Evolutionary conservation across 1,284 basidiomycete genomes (phyloP).

Genomic region (Cutaneotrichosporon sp.): DNA sequence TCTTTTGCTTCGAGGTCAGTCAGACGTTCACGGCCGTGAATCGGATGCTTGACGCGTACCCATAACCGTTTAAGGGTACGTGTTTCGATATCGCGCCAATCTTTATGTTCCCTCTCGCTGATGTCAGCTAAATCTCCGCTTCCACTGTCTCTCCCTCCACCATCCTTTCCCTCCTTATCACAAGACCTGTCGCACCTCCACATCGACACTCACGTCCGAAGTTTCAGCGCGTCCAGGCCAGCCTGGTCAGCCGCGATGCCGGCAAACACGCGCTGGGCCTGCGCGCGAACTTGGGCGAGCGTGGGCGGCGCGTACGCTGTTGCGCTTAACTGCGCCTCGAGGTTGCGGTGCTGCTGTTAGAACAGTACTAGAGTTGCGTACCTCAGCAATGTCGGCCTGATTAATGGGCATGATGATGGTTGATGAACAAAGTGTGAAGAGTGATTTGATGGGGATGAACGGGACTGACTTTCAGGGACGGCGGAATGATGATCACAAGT

Average conservation of each 20-base stretch:
- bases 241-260: constrained; percentile 16
- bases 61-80: constrained; percentile 27
- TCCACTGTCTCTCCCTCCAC: too few relatives aligned
- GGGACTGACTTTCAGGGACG: too few relatives aligned
- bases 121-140: not conserved
- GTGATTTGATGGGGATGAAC: too few relatives aligned
- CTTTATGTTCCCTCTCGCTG: constrained; percentile 26
- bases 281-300: constrained; percentile 18
- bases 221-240: constrained; percentile 12
- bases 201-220: not conserved
- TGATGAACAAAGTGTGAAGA: not conserved
- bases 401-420: not conserved
- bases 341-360: constrained; percentile 22
- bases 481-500: too few relatives aligned
- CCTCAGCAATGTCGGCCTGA: not conserved
- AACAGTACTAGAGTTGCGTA: not conserved
- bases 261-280: constrained; percentile 6
- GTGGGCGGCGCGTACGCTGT: constrained; percentile 25
- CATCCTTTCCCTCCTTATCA: not conserved
- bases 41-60: constrained; percentile 26
- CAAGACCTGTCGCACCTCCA: not conserved
- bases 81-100: constrained; percentile 26
- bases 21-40: constrained; percentile 13
- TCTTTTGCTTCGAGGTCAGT: constrained; percentile 27
- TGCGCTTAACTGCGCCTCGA: constrained; percentile 19